phyloP scores from a whole-genome alignment of 2,329 filamentous ascomycete species.

The Ophiostoma australiae region DNA sequence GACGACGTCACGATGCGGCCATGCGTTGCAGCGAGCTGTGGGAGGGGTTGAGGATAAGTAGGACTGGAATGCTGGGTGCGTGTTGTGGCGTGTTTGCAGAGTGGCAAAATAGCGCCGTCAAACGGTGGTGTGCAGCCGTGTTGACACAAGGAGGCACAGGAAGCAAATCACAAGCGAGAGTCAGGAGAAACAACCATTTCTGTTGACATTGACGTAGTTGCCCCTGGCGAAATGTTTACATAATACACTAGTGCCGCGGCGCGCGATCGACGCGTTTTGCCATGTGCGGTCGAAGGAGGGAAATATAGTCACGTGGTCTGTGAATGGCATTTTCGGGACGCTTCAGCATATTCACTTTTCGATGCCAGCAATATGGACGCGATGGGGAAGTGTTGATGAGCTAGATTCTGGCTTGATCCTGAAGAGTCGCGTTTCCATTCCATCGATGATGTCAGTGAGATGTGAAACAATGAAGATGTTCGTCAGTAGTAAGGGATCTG shows the following conservation, averaged over 20 bases:
- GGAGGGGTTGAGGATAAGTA: background rate
- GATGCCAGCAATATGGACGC: background rate
- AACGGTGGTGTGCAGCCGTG: constrained; percentile 8
- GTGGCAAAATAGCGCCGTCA: constrained; percentile 8
- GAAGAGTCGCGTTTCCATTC: background rate
- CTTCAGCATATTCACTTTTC: background rate
- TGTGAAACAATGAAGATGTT: background rate
- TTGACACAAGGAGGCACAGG: background rate
- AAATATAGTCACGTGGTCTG: background rate
- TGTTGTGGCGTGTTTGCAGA: background rate
- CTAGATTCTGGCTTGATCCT: background rate
- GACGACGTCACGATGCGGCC: constrained; percentile 9
- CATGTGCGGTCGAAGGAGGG: background rate
- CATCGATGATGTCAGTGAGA: background rate
- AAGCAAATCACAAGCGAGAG: background rate
- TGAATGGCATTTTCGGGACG: background rate
- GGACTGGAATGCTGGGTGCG: background rate
- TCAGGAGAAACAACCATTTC: constrained; percentile 1
- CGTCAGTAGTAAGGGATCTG: background rate
- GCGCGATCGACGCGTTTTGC: constrained; percentile 9
- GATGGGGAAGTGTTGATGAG: background rate
- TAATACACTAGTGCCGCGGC: constrained; percentile 3
- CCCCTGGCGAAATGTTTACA: constrained; percentile 8
- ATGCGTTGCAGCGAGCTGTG: constrained; percentile 1
- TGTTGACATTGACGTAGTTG: constrained; percentile 7